Evolutionary conservation across 805 yeast species (phyloP), one percentile per base, ranked within the genome.

Genomic region (Ogataea zsoltii): DNA sequence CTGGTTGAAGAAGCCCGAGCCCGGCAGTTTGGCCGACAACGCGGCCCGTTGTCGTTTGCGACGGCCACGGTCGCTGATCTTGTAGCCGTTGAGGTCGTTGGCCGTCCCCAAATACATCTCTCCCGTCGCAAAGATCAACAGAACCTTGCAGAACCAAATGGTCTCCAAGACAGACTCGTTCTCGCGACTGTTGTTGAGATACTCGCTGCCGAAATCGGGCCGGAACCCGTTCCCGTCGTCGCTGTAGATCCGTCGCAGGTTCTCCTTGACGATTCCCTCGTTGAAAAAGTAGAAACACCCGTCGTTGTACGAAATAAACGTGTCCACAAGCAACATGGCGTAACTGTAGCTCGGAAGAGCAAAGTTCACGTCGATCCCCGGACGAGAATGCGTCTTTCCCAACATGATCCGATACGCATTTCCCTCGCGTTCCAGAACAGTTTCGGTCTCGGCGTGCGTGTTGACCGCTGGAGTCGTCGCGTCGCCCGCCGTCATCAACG

Each of bases 261-360:
- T 83, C 53, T 79, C 78, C 57, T 85, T 85, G 18, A 85, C 88
- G 16, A 85, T 58, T 1, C 95, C 95, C 62, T 86, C 95, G 59
- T 86, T 86, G 68, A 86, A 86, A 57, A 86, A 86, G 65, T 86
- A 86, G 61, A 86, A 86, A 55, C 95, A 86, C 0, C 91, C 94
- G 63, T 85, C 94, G 56, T 86, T 86, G 62, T 85, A 86, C 41
- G 84, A 83, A 42, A 86, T 77, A 54, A 86, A 86, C 0, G 88
- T 82, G 58, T 86, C 92, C 11, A 86, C 86, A 39, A 86, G 66
- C 12, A 84, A 62, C 77, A 83, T 77, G 6, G 92, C 90, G 61
- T 85, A 85, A 3, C 88, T 79, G 52, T 84, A 85, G 12, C 88
- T 80, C 0, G 95, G 95, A 14, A 86, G 67, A 0, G 88, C 77